These are phyloP conservation scores for Xylariaceae sp. DNA, from an alignment of 2,329 filamentous ascomycete species.

Conservation along the genomic window DNA sequence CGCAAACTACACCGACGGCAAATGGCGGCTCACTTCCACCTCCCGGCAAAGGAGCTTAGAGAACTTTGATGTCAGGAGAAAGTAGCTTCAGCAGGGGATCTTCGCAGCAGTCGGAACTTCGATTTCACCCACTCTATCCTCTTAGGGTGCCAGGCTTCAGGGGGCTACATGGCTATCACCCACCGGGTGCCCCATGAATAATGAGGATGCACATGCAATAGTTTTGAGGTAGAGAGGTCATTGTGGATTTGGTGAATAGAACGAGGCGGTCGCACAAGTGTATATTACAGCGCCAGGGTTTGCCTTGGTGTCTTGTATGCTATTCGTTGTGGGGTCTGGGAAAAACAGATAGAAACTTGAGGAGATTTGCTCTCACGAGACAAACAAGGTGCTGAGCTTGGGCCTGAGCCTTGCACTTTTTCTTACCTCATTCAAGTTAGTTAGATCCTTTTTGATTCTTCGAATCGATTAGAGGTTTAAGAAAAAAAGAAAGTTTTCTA, in stretches of 20 bases:
- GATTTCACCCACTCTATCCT: constrained; percentile 20
- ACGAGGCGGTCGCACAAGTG: not conserved
- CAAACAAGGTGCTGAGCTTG: not conserved
- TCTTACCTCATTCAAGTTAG: constrained; percentile 7
- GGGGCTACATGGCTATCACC: not conserved
- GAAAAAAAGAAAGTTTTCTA: constrained; percentile 9
- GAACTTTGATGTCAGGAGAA: constrained; percentile 25
- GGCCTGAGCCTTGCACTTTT: not conserved
- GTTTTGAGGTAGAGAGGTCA: not conserved
- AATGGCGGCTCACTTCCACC: constrained; percentile 29
- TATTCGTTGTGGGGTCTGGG: not conserved
- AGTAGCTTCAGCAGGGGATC: constrained; percentile 13
- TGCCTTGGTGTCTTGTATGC: not conserved
- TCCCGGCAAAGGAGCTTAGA: constrained; percentile 36
- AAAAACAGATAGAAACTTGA: not conserved
- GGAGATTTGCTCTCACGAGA: not conserved
- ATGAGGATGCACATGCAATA: not conserved
- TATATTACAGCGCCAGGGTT: not conserved
- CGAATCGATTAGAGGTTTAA: constrained; percentile 17
- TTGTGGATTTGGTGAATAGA: not conserved
- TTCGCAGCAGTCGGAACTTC: constrained; percentile 26
- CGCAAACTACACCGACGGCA: constrained; percentile 19
- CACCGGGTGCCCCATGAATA: not conserved
- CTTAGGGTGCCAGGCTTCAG: constrained; percentile 9
- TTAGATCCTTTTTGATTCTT: no score